Base-by-base conservation (phyloP, 2,329 filamentous ascomycete species). In the Pochonia chlamydosporia region DNA sequence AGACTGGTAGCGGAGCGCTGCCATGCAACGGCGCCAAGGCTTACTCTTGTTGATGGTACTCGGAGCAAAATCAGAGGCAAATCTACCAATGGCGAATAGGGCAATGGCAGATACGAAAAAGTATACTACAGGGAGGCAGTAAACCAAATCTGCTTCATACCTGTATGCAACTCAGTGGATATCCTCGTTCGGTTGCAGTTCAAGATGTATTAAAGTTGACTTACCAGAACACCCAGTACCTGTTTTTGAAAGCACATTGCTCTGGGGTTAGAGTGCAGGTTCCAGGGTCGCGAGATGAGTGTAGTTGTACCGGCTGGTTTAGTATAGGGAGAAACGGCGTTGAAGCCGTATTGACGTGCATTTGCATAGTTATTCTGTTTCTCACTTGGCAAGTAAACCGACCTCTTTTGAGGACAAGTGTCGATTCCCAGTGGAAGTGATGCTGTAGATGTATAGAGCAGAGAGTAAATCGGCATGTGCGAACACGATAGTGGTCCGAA, bases 101-200 rank as follows among this genome's bases (percentile, higher is more conserved):
- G 67, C 63, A 45, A 80, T 73, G n/a, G 63, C 59, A 1, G 65
- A 64, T 53, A 75, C 63, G 58, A 79, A 73, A 52, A 81, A 75
- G 39, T 74, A 76, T 3, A 79, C 61, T 0, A 76, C 79, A 6
- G 69, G 68, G 4, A 79, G 58, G 1, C 71, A 73, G 52, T 73
- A 81, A 30, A 73, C 69, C 51, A 74, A 69, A 54, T 81, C 78
- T 20, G 76, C 72, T 47, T 76, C 60, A 24, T 43, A 43, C 46
- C 46, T 48, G 40, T 11, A 16, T n/a, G 24, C 5, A 11, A 4
- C 23, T 37, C 13, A 37, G 23, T 16, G 21, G 26, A n/a, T n/a
- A n/a, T n/a, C n/a, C n/a, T n/a, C n/a, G n/a, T n/a, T n/a, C n/a
- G n/a, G n/a, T n/a, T n/a, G n/a, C n/a, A n/a, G n/a, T n/a, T n/a